A percentile compares a stretch with the other conserved stretches of the same genome.
phyloP scores from a whole-genome alignment of 257 asterid species.

The Nicotiana tomentosiformis region DNA sequence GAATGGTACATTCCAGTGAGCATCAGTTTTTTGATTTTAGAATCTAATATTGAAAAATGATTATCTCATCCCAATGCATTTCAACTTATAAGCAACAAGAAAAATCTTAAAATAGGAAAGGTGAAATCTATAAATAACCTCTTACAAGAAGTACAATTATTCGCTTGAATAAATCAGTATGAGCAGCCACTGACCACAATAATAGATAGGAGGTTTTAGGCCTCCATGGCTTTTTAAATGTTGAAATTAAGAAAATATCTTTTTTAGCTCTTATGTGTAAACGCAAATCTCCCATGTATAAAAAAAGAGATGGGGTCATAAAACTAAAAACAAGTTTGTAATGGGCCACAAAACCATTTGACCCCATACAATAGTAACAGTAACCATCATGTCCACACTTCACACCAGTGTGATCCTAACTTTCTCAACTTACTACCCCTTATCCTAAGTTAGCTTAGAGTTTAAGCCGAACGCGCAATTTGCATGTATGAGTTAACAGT shows the following conservation, averaged over 20 bases:
- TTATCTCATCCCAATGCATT: conserved; percentile 2
- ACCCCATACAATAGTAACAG: too few relatives aligned
- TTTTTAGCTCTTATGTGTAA: too few relatives aligned
- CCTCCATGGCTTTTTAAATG: too few relatives aligned
- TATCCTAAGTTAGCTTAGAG: neutral
- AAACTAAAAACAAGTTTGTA: too few relatives aligned
- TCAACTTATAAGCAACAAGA: neutral
- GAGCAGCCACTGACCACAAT: neutral
- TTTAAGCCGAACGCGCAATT: neutral
- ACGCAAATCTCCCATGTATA: too few relatives aligned
- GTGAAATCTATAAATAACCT: conserved; percentile 2
- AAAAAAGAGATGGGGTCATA: too few relatives aligned
- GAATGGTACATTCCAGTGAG: conserved; percentile 20
- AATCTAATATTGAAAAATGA: neutral
- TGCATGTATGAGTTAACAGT: neutral
- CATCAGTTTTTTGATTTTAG: conserved; percentile 29
- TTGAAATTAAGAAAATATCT: too few relatives aligned
- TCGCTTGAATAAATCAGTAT: neutral
- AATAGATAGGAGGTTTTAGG: too few relatives aligned
- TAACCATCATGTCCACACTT: neutral
- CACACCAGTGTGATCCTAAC: neutral
- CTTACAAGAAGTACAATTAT: neutral
- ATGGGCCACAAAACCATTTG: too few relatives aligned
- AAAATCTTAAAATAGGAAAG: neutral
- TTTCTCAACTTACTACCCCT: neutral